These are phyloP conservation scores for Penicillium subrubescens DNA, from an alignment of 495 filamentous ascomycete species.

Conservation along the genomic window DNA sequence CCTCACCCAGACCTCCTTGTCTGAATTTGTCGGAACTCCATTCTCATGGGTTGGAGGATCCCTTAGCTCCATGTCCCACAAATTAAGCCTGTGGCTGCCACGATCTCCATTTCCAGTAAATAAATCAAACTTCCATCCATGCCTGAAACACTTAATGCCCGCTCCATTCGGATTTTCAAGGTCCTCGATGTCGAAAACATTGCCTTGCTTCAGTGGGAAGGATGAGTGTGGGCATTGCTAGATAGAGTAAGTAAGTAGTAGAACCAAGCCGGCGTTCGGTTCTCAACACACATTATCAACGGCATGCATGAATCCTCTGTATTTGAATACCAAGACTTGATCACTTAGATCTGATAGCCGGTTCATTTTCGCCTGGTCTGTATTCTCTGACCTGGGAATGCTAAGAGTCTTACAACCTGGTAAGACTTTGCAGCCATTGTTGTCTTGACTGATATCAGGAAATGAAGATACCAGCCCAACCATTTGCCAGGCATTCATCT, in stretches of 20 bases:
- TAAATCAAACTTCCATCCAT: not conserved
- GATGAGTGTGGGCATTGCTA: not conserved
- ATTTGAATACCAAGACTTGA: not conserved
- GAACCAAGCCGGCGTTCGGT: not conserved
- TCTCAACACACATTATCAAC: not conserved
- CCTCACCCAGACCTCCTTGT: not conserved
- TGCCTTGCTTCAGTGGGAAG: not conserved
- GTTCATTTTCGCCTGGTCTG: not conserved
- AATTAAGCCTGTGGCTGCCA: not conserved
- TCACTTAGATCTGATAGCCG: not conserved
- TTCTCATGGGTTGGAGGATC: not conserved
- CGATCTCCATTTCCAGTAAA: not conserved
- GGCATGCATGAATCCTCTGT: not conserved
- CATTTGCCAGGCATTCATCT: not conserved
- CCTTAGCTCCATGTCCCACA: not conserved
- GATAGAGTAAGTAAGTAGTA: not conserved
- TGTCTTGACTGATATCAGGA: not conserved
- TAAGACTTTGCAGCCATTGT: not conserved
- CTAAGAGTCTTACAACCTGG: not conserved
- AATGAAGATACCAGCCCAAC: not conserved
- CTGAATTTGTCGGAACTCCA: not conserved
- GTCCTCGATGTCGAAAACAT: not conserved
- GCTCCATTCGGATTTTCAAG: not conserved
- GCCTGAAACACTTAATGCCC: not conserved
- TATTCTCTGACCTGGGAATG: not conserved